Percentiles rank a stretch among this genome's conserved stretches.
Conservation (phyloP, 805 yeast genomes). For the Priceomyces castillae region DNA sequence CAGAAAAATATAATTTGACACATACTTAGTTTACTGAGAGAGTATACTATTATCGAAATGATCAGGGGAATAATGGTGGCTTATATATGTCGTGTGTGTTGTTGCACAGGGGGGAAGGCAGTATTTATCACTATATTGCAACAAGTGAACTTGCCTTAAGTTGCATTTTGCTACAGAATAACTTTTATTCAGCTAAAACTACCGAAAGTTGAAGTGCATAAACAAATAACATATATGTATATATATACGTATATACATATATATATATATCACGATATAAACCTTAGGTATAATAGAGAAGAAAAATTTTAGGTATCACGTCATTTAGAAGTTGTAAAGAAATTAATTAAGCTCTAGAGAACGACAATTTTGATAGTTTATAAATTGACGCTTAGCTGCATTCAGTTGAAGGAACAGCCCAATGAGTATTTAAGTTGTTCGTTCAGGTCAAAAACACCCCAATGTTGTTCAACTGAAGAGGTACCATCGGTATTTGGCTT, state of each 20-base stretch:
- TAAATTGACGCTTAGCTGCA: slow-evolving; percentile 3
- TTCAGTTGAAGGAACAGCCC: slow-evolving; percentile 28
- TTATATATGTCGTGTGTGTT: no score
- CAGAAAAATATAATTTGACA: neutral
- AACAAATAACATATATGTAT: neutral
- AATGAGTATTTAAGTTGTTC: slow-evolving; percentile 39
- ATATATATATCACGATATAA: neutral
- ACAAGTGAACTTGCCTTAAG: neutral
- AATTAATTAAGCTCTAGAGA: neutral
- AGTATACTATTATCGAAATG: no score
- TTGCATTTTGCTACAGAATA: neutral
- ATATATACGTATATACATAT: neutral
- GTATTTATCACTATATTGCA: no score
- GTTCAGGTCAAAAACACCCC: slow-evolving; percentile 81
- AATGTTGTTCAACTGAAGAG: slow-evolving; percentile 83
- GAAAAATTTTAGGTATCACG: neutral
- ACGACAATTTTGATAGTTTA: neutral
- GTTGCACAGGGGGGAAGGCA: no score
- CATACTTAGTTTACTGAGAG: no score
- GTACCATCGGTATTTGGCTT: slow-evolving; percentile 89
- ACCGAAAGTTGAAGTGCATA: neutral
- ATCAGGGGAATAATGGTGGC: no score
- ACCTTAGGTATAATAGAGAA: neutral
- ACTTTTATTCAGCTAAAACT: neutral
- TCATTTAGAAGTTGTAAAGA: neutral